These are phyloP conservation scores for Fomitopsis betulina DNA, from an alignment of 1,284 basidiomycete species.

Conservation along the genomic window DNA sequence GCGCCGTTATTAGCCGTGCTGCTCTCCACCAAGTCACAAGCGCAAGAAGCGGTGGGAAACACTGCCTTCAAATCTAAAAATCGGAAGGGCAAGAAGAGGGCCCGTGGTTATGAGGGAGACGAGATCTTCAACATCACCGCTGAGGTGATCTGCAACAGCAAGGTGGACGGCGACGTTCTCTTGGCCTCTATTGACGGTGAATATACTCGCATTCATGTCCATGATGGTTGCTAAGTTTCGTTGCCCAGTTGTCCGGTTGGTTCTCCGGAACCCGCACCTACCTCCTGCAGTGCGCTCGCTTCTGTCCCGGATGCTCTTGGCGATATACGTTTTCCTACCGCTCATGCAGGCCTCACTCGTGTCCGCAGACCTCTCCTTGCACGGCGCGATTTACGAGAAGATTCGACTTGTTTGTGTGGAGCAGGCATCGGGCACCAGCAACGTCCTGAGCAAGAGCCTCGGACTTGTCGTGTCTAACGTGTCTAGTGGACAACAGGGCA, in stretches of 20 bases:
- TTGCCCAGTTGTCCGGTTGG: constrained; percentile 41
- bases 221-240: not conserved
- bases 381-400: constrained; percentile 37
- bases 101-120: constrained; percentile 73
- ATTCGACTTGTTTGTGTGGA: constrained; percentile 46
- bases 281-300: constrained; percentile 53
- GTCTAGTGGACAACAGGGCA: not conserved
- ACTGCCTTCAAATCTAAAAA: constrained; percentile 26
- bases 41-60: constrained; percentile 16
- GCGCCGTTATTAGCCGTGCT: constrained; percentile 47
- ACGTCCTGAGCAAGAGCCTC: constrained; percentile 55
- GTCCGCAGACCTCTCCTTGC: constrained; percentile 47
- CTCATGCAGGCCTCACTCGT: constrained; percentile 50
- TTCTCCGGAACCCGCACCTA: constrained; percentile 48
- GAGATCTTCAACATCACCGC: constrained; percentile 62
- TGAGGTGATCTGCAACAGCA: constrained; percentile 43
- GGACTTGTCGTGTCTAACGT: constrained; percentile 37
- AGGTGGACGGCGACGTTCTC: constrained; percentile 49
- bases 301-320: constrained; percentile 51
- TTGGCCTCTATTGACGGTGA: constrained; percentile 62
- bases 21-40: constrained; percentile 37
- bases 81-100: constrained; percentile 72
- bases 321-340: constrained; percentile 52
- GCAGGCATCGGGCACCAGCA: constrained; percentile 47
- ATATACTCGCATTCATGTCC: not conserved